Base-by-base conservation (phyloP, 2,329 filamentous ascomycete genomes). In the Scedosporium dehoogii region DNA sequence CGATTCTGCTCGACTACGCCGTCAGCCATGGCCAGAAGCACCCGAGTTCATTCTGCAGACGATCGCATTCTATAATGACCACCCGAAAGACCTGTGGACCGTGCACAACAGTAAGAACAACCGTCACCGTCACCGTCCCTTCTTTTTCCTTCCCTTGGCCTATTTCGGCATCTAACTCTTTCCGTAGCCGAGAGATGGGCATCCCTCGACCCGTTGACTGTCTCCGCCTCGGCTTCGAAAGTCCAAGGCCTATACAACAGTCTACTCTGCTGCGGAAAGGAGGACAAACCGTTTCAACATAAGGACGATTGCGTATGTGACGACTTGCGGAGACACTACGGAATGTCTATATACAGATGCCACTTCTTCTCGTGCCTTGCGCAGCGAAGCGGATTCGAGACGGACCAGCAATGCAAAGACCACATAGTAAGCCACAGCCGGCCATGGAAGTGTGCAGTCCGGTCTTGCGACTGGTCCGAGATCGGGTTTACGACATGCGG, bases 401-500 rank as follows among this genome's bases (percentile, higher is more conserved):
- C n/a, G 58, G 16, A 59, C 18, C 25, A 25, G 2, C 29, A 59
- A 46, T 46, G 58, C 38, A 18, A 21, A 3, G 41, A 23, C 4
- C 58, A 59, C 33, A 59, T 46, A 38, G 16, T 44, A 23, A 18
- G 58, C 41, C 64, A 65, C 27, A 42, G 58, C 23, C 58, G 62
- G 2, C 67, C 65, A n/a, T 70, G 68, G 67, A 70, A 67, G 59
- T 70, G 69, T 59, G 38, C 44, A 25, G 58, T 66, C n/a, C 16
- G 59, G 14, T 46, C 33, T n/a, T 70, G 68, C 62, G 63, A 67
- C 59, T 70, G 64, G 18, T 58, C 62, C 4, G 27, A 66, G 9
- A 62, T 62, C 10, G 68, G 68, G 10, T 70, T 69, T 62, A 29
- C 68, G 7, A 67, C 69, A 2, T 59, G 4, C 9, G 38, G 44